These are phyloP conservation scores for Colletotrichum zoysiae DNA, from an alignment of 2,329 filamentous ascomycete species.

Conservation along the genomic window DNA sequence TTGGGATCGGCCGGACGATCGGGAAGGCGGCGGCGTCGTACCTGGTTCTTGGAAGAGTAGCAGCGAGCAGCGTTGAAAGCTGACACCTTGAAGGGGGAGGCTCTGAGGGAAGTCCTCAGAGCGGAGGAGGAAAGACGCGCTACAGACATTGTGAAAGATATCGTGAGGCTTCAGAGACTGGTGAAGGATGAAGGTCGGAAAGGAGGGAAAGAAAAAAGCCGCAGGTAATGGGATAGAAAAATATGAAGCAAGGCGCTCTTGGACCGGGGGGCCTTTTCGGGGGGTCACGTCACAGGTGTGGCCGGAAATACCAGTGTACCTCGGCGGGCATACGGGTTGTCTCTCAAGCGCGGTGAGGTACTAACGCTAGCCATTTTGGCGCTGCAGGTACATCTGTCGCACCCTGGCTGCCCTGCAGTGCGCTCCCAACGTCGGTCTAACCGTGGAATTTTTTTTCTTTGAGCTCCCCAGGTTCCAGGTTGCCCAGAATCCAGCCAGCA, in stretches of 20 bases:
- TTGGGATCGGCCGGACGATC: conserved; percentile 43
- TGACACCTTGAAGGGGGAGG: conserved; percentile 74
- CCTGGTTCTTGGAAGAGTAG: conserved; percentile 95
- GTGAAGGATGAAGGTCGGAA: conserved; percentile 47
- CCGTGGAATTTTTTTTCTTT: conserved; percentile 28
- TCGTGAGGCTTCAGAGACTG: conserved; percentile 44
- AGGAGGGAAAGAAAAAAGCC: conserved; percentile 46
- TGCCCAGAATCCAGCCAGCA: conserved; percentile 8
- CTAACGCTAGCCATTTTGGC: conserved; percentile 16
- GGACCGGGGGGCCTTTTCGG: conserved; percentile 37
- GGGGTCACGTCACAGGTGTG: conserved; percentile 40
- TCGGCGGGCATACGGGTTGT: conserved; percentile 37
- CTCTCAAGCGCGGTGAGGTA: conserved; percentile 28
- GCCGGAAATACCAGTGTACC: conserved; percentile 38
- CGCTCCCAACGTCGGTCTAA: conserved; percentile 36
- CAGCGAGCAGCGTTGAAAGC: conserved; percentile 87
- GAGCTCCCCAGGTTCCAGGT: conserved; percentile 4
- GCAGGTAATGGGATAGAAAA: conserved; percentile 42
- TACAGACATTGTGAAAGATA: conserved; percentile 76
- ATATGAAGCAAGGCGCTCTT: conserved; percentile 40
- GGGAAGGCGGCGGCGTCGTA: conserved; percentile 56
- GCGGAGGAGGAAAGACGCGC: conserved; percentile 85
- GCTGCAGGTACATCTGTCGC: conserved; percentile 26
- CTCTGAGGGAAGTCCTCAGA: conserved; percentile 80
- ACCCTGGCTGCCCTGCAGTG: conserved; percentile 29